A percentile compares a stretch with the other conserved stretches of the same genome.
Conservation (phyloP, 2,329 filamentous ascomycete genomes). For the Nannizziopsis arthrosporioides region DNA sequence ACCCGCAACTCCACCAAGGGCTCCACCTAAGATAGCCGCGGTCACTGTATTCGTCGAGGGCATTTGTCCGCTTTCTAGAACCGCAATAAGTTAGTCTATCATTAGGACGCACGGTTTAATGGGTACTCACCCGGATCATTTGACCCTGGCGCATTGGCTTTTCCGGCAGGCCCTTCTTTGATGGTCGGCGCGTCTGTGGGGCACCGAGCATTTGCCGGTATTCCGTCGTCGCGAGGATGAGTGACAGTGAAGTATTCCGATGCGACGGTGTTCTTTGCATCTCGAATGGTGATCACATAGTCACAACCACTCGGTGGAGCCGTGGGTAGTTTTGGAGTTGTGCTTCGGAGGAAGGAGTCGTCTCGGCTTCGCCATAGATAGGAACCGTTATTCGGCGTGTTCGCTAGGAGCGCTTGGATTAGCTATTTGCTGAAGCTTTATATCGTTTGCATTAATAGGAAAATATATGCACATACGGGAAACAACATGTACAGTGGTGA, state of each 20-base stretch:
- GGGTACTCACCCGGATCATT: neutral
- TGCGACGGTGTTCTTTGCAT: neutral
- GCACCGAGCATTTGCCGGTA: constrained; percentile 7
- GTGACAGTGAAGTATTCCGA: constrained; percentile 14
- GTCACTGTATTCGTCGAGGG: neutral
- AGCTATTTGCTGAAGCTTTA: neutral
- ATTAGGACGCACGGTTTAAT: neutral
- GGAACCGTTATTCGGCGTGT: constrained; percentile 13
- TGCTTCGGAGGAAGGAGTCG: constrained; percentile 10
- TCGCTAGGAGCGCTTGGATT: constrained; percentile 3
- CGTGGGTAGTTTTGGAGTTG: constrained; percentile 2
- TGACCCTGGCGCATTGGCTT: neutral
- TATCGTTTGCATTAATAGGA: no score
- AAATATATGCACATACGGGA: constrained; percentile 8
- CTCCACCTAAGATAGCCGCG: constrained; percentile 9
- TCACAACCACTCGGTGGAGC: constrained; percentile 13
- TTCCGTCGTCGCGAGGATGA: constrained; percentile 11
- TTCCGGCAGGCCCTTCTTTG: neutral
- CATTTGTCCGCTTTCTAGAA: neutral
- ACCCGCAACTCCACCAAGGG: constrained; percentile 11
- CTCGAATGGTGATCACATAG: constrained; percentile 11
- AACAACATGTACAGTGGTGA: constrained; percentile 13
- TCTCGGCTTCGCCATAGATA: constrained; percentile 14
- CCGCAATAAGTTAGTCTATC: neutral
- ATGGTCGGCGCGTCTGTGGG: neutral